Conservation (phyloP, 2,329 filamentous ascomycete genomes). For the Endoconidiophora polonica region DNA sequence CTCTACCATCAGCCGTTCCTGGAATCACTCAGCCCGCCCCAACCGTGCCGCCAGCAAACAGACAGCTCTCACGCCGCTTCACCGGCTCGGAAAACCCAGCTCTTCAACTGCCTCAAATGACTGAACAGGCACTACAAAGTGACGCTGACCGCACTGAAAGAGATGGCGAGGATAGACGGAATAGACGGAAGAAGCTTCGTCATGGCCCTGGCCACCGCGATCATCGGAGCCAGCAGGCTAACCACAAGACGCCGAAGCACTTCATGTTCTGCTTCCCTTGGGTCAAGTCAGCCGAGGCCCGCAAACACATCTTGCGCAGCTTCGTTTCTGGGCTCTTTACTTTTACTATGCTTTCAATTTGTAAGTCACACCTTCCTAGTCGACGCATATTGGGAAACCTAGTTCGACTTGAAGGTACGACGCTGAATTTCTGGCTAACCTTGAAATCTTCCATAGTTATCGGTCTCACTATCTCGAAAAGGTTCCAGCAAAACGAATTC, state of each 20-base stretch:
- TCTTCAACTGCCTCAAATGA: slow-evolving; percentile 25
- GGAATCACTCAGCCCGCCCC: slow-evolving; percentile 1
- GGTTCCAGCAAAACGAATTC: slow-evolving; percentile 50
- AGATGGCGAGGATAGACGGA: background rate
- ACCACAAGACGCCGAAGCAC: background rate
- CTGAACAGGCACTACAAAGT: background rate
- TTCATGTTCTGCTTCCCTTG: slow-evolving; percentile 40
- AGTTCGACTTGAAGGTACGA: background rate
- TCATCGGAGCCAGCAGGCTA: background rate
- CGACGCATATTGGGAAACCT: background rate
- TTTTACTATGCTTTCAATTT: slow-evolving; percentile 41
- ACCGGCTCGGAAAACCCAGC: slow-evolving; percentile 32
- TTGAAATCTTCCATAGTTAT: slow-evolving; percentile 39
- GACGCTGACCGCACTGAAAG: background rate
- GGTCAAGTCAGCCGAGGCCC: slow-evolving; percentile 35
- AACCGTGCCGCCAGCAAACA: background rate
- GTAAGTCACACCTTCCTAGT: slow-evolving; percentile 31
- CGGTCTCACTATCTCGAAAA: slow-evolving; percentile 49
- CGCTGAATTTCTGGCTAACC: background rate
- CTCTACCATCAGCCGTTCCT: background rate
- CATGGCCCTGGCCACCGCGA: background rate
- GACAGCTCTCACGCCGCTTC: slow-evolving; percentile 16
- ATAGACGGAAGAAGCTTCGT: background rate
- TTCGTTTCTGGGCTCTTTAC: slow-evolving; percentile 50
- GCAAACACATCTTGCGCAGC: slow-evolving; percentile 40